phyloP scores from a whole-genome alignment of 2,329 filamentous ascomycete species.

The Pleomassaria siparia region DNA sequence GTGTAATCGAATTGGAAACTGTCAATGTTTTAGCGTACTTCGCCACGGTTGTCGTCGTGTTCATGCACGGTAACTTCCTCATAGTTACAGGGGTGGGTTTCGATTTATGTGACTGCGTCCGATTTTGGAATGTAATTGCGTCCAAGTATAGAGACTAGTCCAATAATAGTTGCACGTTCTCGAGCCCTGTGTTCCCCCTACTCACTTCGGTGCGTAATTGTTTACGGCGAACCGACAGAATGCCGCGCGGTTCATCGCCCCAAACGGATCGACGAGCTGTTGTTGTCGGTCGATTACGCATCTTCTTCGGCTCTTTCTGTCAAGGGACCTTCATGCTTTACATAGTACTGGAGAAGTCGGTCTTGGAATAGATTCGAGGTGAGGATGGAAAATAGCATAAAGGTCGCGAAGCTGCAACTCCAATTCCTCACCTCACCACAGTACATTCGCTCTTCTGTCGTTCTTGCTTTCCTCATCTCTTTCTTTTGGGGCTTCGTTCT shows the following conservation, averaged over 20 bases:
- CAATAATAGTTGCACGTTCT: background rate
- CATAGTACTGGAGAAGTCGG: background rate
- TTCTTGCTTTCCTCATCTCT: background rate
- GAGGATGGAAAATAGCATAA: constrained; percentile 2
- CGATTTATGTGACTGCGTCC: too few species aligned
- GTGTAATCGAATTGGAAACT: too few species aligned
- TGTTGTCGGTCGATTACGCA: background rate
- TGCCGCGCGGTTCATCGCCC: background rate
- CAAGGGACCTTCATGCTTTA: background rate
- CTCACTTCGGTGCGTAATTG: background rate
- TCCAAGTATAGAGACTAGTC: background rate
- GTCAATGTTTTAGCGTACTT: too few species aligned
- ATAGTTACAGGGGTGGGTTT: background rate
- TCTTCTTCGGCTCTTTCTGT: background rate
- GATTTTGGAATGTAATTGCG: background rate
- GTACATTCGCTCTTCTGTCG: constrained; percentile 1
- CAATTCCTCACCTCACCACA: background rate
- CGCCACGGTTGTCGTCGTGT: constrained; percentile 3
- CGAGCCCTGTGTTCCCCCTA: background rate
- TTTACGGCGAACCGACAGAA: background rate
- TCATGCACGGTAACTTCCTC: background rate
- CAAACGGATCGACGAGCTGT: background rate
- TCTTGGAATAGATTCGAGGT: constrained; percentile 1
- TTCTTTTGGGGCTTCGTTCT: background rate
- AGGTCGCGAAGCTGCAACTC: constrained; percentile 1